Base-by-base conservation (phyloP, 352 stramenopile genomes). In the Peronosclerospora sorghi region DNA sequence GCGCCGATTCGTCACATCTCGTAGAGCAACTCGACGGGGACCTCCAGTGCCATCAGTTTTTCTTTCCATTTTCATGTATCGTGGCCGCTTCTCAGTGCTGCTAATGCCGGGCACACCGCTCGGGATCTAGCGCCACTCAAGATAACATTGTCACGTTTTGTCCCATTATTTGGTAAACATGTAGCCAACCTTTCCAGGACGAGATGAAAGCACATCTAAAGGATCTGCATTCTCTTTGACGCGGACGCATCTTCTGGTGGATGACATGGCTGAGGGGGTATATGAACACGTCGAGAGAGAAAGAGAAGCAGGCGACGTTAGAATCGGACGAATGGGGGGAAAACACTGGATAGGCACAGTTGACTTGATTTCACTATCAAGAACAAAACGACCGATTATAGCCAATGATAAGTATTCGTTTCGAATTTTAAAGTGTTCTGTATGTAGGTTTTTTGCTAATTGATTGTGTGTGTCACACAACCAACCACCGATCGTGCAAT, bases 201-300 rank as follows among this genome's bases (percentile, higher is more conserved):
- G 73, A 29, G 62, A 62, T 1, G 41, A 3, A 27, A 48, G 57
- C 20, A 51, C 45, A 46, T 74, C 62, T 20, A 63, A 35, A 5
- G 73, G 75, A 48, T 59, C 32, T 26, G 85, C 73, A 46, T 88
- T 88, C 56, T 88, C 75, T 41, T 88, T 88, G 35, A 65, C 47
- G 27, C 28, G 44, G 15, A 29, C 49, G 37, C 45, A 57, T 24
- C 42, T 51, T 27, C 48, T 34, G 35, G 29, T 20, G 46, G 65
- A 65, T 19, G 59, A 52, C 47, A 60, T 71, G 38, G 19, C 40
- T 43, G 24, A 10, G 19, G 32, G 12, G 8, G 28, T 35, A 21
- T 23, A 9, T 21, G 34, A 26, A n/a, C 6, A 17, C 15, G 15
- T 26, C 2, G 45, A 24, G 30, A 37, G 34, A 24, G 41, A 14